Conservation (phyloP, 2,329 filamentous ascomycete genomes). For the Penicillium sp. region DNA sequence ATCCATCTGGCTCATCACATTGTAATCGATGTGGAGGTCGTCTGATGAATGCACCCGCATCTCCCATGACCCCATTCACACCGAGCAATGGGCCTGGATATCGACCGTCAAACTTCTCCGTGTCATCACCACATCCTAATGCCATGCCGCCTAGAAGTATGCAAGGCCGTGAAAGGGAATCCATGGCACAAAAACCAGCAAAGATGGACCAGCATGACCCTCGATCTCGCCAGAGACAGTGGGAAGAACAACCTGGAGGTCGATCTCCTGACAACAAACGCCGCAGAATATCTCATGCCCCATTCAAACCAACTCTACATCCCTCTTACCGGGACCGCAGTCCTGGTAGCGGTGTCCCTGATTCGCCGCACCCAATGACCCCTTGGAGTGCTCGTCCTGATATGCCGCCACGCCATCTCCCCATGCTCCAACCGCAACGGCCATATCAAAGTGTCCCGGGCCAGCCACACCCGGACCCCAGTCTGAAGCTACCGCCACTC, state of each 20-base stretch:
- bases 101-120: slow-evolving; percentile 31
- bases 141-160: slow-evolving; percentile 22
- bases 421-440: slow-evolving; percentile 58
- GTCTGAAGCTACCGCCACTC: slow-evolving; percentile 55
- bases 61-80: slow-evolving; percentile 43
- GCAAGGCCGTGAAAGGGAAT: slow-evolving; percentile 25
- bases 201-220: slow-evolving; percentile 27
- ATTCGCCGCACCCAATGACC: slow-evolving; percentile 45
- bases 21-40: slow-evolving; percentile 49
- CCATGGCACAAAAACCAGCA: slow-evolving; percentile 26
- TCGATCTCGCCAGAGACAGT: slow-evolving; percentile 27
- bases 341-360: slow-evolving; percentile 16
- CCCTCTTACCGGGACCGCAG: slow-evolving; percentile 36
- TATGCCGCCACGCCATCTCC: slow-evolving; percentile 34
- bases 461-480: slow-evolving; percentile 47
- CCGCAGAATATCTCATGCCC: slow-evolving; percentile 54
- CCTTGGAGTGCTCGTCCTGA: slow-evolving; percentile 47
- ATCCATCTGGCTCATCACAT: slow-evolving; percentile 38
- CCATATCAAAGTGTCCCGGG: slow-evolving; percentile 32
- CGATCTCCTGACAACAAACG: slow-evolving; percentile 58
- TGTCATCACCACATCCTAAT: slow-evolving; percentile 32
- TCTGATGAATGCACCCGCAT: slow-evolving; percentile 47
- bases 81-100: slow-evolving; percentile 27
- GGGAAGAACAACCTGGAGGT: slow-evolving; percentile 28
- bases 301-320: slow-evolving; percentile 38